Evolutionary conservation across 225 moss, liverwort and hornwort species (phyloP).

Genomic region (Bryoerythrophyllum caledonicum): DNA sequence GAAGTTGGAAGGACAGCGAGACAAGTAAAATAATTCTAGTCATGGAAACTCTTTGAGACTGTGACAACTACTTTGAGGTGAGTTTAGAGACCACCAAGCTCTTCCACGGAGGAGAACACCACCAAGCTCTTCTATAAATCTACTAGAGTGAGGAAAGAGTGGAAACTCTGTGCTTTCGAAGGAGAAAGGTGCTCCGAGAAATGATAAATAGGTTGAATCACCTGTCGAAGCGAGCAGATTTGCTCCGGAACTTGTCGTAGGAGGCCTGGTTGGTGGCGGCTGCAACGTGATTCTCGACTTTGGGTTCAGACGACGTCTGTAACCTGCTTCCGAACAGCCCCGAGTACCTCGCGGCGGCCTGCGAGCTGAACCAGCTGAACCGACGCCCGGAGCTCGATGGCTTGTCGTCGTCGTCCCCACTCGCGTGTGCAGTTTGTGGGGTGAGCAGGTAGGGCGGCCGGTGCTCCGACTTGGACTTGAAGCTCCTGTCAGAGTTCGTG

Average conservation of each 20-base stretch:
- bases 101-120: no score
- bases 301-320: neutral
- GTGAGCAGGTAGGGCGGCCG: slow-evolving; percentile 24
- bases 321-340: slow-evolving; percentile 25
- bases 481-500: slow-evolving; percentile 7
- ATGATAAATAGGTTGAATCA: neutral
- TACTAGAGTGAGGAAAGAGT: no score
- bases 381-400: slow-evolving; percentile 8
- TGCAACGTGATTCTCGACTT: neutral
- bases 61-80: no score
- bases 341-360: neutral
- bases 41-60: no score
- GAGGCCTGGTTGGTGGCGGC: slow-evolving; percentile 25
- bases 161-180: neutral
- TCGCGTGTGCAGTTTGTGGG: no score
- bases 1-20: no score
- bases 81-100: no score
- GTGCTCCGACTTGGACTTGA: slow-evolving; percentile 27
- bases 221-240: slow-evolving; percentile 44
- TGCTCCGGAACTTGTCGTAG: slow-evolving; percentile 50
- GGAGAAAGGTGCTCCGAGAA: neutral
- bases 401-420: neutral
- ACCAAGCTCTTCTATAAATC: no score
- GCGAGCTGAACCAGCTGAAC: slow-evolving; percentile 22
- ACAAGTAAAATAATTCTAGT: no score